Evolutionary conservation across 139 green algal genomes (phyloP).

Genomic region (Picochlorum sp.): DNA sequence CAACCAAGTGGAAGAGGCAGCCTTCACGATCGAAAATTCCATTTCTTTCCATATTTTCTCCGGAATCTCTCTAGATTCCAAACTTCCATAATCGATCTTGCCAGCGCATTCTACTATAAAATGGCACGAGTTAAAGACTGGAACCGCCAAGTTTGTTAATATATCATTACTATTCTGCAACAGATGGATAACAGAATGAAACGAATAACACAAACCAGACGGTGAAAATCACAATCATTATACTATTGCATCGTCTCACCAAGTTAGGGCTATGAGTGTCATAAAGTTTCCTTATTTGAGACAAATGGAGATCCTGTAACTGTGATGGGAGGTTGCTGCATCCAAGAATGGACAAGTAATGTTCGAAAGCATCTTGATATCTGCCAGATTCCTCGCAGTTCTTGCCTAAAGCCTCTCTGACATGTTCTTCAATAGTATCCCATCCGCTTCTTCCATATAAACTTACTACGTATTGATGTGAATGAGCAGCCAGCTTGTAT

Average conservation of each 20-base stretch:
- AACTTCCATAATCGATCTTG: constrained; percentile 38
- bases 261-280: too few relatives aligned
- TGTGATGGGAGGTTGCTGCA: constrained; percentile 23
- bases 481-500: constrained; percentile 46
- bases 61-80: constrained; percentile 18
- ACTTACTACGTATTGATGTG: constrained; percentile 48
- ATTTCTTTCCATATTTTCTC: constrained; percentile 31
- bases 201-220: too few relatives aligned
- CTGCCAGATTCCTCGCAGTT: constrained; percentile 37
- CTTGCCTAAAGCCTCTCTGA: constrained; percentile 71
- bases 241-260: constrained; percentile 1
- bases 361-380: constrained; percentile 33
- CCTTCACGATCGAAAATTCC: constrained; percentile 25
- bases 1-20: not conserved
- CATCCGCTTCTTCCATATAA: constrained; percentile 60
- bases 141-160: constrained; percentile 61
- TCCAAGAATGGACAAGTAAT: constrained; percentile 54
- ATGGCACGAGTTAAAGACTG: constrained; percentile 37
- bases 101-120: constrained; percentile 52
- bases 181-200: too few relatives aligned
- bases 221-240: not conserved
- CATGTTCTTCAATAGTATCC: constrained; percentile 78
- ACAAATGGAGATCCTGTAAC: constrained; percentile 61
- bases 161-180: too few relatives aligned
- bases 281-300: constrained; percentile 51